These are phyloP conservation scores for Effrenium voratum DNA, from an alignment of 73 alveolate genomes.

Conservation along the genomic window DNA sequence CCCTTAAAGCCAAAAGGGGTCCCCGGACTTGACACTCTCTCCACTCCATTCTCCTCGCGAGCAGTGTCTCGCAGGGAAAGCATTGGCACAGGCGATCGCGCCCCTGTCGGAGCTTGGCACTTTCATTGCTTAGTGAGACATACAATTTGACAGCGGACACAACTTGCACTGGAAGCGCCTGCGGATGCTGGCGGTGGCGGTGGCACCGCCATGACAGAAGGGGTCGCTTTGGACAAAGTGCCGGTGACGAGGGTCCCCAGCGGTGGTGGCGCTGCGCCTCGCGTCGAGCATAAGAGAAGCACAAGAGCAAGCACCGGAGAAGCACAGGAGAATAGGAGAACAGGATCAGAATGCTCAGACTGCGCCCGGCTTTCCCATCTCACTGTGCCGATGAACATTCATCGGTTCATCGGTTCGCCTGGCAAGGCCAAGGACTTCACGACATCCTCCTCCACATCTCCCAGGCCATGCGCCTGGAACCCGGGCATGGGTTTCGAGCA, in stretches of 20 bases:
- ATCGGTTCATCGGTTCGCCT: not conserved
- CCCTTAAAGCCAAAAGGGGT: not conserved
- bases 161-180: no score
- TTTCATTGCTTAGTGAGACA: no score
- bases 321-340: not conserved
- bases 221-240: conserved; percentile 52
- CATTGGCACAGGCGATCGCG: not conserved
- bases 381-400: not conserved
- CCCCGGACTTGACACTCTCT: not conserved
- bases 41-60: conserved; percentile 30
- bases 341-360: not conserved
- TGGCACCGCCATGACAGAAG: conserved; percentile 48
- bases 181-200: not conserved
- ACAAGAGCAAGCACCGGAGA: not conserved
- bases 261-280: conserved; percentile 40
- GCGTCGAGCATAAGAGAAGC: no score
- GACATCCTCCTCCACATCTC: conserved; percentile 71
- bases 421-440: conserved; percentile 26
- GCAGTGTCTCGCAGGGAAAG: conserved; percentile 57
- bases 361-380: not conserved
- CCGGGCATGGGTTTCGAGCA: no score
- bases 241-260: conserved; percentile 52
- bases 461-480: conserved; percentile 89
- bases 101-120: no score
- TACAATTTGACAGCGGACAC: no score